Evolutionary conservation across 768 basidiomycete species (phyloP).

Genomic region (Lactarius indigo): DNA sequence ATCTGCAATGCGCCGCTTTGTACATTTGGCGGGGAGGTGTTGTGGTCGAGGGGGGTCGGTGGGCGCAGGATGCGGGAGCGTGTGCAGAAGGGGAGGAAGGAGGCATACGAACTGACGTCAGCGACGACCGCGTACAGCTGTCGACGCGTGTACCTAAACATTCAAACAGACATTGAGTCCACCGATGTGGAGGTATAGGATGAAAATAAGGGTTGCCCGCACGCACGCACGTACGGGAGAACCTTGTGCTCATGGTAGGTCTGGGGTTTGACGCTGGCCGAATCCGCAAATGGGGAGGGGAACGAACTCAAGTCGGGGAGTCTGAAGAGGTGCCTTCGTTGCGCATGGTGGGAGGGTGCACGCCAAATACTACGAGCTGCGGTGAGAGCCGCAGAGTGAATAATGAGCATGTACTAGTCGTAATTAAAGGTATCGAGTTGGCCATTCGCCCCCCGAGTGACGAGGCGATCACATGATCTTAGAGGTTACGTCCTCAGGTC

Average conservation of each 20-base stretch:
- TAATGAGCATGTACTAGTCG: constrained; percentile 12
- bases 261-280: constrained; percentile 43
- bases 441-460: neutral
- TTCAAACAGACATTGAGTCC: neutral
- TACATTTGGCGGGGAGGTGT: constrained; percentile 21
- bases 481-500: neutral
- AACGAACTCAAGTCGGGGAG: constrained; percentile 48
- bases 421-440: no score
- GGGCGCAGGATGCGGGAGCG: constrained; percentile 58
- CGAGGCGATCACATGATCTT: constrained; percentile 3
- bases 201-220: constrained; percentile 1
- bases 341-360: neutral
- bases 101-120: constrained; percentile 80
- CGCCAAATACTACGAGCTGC: constrained; percentile 1
- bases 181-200: constrained; percentile 4
- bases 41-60: constrained; percentile 26
- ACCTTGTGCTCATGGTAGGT: constrained; percentile 81
- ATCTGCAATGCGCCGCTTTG: constrained; percentile 40
- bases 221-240: constrained; percentile 63
- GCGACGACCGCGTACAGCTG: constrained; percentile 86
- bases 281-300: constrained; percentile 36
- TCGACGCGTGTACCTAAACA: constrained; percentile 63
- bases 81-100: constrained; percentile 88
- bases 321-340: constrained; percentile 29
- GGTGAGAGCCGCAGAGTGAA: neutral